Conservation (phyloP, 1,139 yeast genomes). For the Blastobotrys ciferrii region DNA sequence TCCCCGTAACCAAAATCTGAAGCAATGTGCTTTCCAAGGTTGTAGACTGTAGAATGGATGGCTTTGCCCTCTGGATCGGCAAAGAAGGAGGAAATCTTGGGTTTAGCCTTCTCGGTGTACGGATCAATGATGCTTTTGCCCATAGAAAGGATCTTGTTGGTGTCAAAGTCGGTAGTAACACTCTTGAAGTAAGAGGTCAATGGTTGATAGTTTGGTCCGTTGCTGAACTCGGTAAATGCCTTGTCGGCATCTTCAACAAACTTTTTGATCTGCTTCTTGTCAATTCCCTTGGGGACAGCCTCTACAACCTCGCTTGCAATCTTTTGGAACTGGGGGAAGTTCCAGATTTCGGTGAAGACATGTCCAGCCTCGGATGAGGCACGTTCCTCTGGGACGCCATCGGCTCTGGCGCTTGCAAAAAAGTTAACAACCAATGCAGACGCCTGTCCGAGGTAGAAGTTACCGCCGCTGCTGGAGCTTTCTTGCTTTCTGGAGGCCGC, state of each 20-base stretch:
- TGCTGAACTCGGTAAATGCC: constrained; percentile 25
- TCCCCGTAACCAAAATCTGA: constrained; percentile 23
- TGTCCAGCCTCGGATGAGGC: constrained; percentile 30
- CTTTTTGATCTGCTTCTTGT: constrained; percentile 14
- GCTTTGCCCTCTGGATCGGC: constrained; percentile 25
- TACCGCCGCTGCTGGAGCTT: constrained; percentile 19
- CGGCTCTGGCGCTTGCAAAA: constrained; percentile 15
- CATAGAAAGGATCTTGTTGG: constrained; percentile 15
- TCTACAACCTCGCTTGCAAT: constrained; percentile 21
- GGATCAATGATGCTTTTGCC: constrained; percentile 13
- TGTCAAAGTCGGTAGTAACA: constrained; percentile 26
- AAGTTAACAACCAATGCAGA: constrained; percentile 18
- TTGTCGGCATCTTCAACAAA: constrained; percentile 21
- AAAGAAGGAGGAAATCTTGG: constrained; percentile 18
- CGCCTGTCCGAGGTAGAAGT: constrained; percentile 14
- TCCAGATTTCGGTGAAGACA: constrained; percentile 23
- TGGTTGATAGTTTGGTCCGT: constrained; percentile 26
- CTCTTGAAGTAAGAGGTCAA: constrained; percentile 26
- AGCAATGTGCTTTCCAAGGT: constrained; percentile 25
- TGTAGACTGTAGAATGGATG: constrained; percentile 22
- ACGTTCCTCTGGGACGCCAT: constrained; percentile 21
- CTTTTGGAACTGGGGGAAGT: constrained; percentile 24
- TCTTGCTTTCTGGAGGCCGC: background rate
- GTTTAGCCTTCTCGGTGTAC: constrained; percentile 10
- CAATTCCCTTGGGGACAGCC: constrained; percentile 15